Evolutionary conservation across 2,329 filamentous ascomycete genomes (phyloP), one percentile per base, ranked within the genome.

Genomic region (Atkinsonella texensis): DNA sequence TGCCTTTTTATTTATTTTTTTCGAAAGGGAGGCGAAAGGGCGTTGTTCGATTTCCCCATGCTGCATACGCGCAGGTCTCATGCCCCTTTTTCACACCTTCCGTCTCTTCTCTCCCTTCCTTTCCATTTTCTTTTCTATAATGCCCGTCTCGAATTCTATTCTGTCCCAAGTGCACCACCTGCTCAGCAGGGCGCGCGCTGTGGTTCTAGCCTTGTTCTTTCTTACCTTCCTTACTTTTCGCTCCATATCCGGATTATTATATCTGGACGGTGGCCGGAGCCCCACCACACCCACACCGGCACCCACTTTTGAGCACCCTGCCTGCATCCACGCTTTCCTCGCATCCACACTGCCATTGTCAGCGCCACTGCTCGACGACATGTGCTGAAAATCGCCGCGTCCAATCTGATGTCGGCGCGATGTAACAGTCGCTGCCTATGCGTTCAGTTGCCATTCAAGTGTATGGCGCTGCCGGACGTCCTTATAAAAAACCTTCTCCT

Each of bases 321-420:
- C 53, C 49, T 49, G 53, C 53, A 50, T 49, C 35, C 49, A 50
- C 45, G 33, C 50, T 39, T 48, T 23, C 33, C 48, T 51, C 50
- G 66, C 58, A 60, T 55, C 53, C 58, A 50, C 48, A 39, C 18
- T 50, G 32, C 47, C 49, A 49, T 52, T 49, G 51, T 49, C 39
- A 23, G 39, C 43, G 50, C 31, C 32, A 45, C 49, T 15, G 20
- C 40, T 46, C 49, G 40, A 53, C 52, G 45, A 53, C 51, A 46
- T 52, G 50, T 46, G 32, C 39, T 46, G 49, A 33, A 33, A 43
- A 13, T n/a, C 31, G 31, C 42, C 20, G 15, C 15, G 45, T 6
- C 10, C 20, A 12, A 13, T 40, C 33, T 31, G 33, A 32, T 33
- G 13, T 40, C 6, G 46, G 12, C 17, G 15, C n/a, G 46, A 4